phyloP scores from a whole-genome alignment of 345 rosid species.

The Bruguiera parviflora region DNA sequence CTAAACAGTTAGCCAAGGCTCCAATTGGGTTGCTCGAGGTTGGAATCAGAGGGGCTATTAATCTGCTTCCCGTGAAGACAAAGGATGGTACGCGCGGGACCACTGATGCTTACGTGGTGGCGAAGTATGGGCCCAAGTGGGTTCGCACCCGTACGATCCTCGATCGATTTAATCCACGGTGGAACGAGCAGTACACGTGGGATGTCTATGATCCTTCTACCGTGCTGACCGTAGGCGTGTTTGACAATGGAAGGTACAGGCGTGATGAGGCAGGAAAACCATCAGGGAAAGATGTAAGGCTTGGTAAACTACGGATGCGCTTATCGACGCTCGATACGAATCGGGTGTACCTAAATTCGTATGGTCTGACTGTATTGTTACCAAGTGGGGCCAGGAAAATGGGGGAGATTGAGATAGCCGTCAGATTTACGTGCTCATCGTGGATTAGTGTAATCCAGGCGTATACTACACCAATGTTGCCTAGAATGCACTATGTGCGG shows the following conservation, averaged over 20 bases:
- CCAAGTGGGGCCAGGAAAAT: conserved; percentile 77
- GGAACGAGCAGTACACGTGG: conserved; percentile 97
- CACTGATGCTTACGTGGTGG: conserved; percentile 83
- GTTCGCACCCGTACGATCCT: conserved; percentile 75
- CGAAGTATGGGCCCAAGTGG: conserved; percentile 93
- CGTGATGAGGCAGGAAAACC: conserved; percentile 53
- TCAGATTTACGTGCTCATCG: conserved; percentile 72
- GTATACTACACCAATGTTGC: conserved; percentile 68
- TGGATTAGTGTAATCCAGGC: conserved; percentile 75
- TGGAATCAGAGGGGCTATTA: conserved; percentile 78
- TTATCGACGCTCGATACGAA: conserved; percentile 78
- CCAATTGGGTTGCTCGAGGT: conserved; percentile 81
- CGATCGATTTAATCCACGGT: conserved; percentile 83
- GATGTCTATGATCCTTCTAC: conserved; percentile 88
- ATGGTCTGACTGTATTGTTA: conserved; percentile 53
- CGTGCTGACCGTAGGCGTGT: conserved; percentile 71
- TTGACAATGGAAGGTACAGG: conserved; percentile 73
- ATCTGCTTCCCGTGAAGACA: conserved; percentile 77
- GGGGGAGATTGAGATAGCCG: conserved; percentile 85
- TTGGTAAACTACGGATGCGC: conserved; percentile 71
- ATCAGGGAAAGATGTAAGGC: conserved; percentile 49
- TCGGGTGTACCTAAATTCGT: conserved; percentile 56
- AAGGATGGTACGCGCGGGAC: conserved; percentile 89
- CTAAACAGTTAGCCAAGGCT: conserved; percentile 72
- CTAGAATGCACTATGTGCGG: conserved; percentile 74